Base-by-base conservation (phyloP, 2,329 filamentous ascomycete genomes). In the Cryphonectria parasitica region DNA sequence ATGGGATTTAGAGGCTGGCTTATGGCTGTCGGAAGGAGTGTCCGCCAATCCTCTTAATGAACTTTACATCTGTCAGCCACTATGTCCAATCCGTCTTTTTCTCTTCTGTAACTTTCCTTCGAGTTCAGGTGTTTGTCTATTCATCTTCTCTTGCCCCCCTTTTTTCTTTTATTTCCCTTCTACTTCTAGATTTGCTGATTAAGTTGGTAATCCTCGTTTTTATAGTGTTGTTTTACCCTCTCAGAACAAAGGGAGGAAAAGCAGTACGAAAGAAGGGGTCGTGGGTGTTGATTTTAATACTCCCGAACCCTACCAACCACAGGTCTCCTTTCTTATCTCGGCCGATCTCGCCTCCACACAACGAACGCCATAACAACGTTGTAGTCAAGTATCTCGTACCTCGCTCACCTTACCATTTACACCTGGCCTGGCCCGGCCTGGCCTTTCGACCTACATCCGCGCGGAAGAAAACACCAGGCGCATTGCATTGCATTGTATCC, bases 341-440 rank as follows among this genome's bases (percentile, higher is more conserved):
- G 58, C 58, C 58, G 58, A 61, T 61, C 58, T 61, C 58, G 58
- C 58, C 34, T 34, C 58, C 34, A n/a, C 31, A 61, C 58, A 36
- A 61, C 58, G 34, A 39, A n/a, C 58, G 58, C 58, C 58, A 39
- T 22, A 36, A 61, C 31, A 39, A 36, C 25, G 52, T 28, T n/a
- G 25, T 28, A 28, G 45, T 49, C 22, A 49, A 49, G 22, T 25
- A 3, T 22, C 49, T 52, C 22, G 52, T n/a, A 28, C 13, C 52
- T 56, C 52, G 13, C 52, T 28, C 54, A 58, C 54, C 25, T 58
- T 39, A 64, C 39, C 61, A 45, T 39, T 39, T 64, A 39, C 34
- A 45, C 61, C 39, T 64, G 61, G 36, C 25, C 36, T 45, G 36
- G n/a, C 36, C 34, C 25, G 36, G 41, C 41, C 36, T 43, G n/a